Evolutionary conservation across 495 filamentous ascomycete genomes (phyloP), one percentile per base, ranked within the genome.

Genomic region (Aspergillus nidulans): DNA sequence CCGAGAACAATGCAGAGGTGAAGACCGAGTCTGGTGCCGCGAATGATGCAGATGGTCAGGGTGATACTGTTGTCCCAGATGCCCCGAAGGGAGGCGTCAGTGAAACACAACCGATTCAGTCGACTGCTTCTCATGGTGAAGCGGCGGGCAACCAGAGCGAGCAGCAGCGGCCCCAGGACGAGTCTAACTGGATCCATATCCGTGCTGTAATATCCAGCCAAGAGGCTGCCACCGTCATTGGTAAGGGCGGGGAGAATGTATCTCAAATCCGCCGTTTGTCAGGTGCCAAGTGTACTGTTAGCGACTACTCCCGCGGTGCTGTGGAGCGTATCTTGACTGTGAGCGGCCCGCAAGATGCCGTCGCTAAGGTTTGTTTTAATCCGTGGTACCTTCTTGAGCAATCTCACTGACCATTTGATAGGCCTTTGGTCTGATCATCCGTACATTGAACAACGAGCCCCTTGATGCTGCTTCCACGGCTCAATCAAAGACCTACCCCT

Each of bases 351-450:
- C 92, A 97, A 52, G 94, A 98, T 75, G 91, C 91, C 55, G 91
- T 92, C 62, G 95, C 94, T 56, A 98, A 98, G 84, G 92, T 96
- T 83, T 59, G 79, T 70, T 41, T 21, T 18, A 13, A 28, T 18
- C 43, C 6, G 32, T 6, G n/a, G n/a, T 19, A 2, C n/a, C 36
- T n/a, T 13, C 25, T 43, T 23, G 32, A 38, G 13, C 10, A 10
- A 20, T 25, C 4, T 38, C 7, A 21, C 50, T 57, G 51, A 63
- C 38, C 18, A 16, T 10, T 28, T 52, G 51, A 39, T 59, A 97
- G 94, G 94, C 95, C 9, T 98, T 98, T 72, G 94, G 94, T 61
- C 75, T 98, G 45, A 98, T 98, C 67, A 97, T 98, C 59, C 89
- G 94, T 58, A 98, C 94, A 28, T 78, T 98, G 55, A 98, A 97